Percentiles rank a stretch among this genome's conserved stretches.
Conservation (phyloP, 306 rosid species). For the Fagus sylvatica region DNA sequence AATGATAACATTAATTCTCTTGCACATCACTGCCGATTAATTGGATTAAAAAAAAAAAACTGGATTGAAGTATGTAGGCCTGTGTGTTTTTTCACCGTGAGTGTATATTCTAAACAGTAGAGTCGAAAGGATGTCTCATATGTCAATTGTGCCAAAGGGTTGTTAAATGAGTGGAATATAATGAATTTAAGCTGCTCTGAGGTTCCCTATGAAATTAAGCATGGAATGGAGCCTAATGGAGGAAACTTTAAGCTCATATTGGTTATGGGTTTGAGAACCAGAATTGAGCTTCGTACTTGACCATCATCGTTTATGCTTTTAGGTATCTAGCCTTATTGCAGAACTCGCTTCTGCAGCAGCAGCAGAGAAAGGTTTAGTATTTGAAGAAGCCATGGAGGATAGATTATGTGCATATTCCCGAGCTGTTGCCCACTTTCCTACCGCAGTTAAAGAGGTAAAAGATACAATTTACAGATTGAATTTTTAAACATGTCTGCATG, state of each 20-base stretch:
- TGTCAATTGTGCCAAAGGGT: background rate
- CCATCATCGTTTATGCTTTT: constrained; percentile 24
- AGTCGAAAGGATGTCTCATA: no score
- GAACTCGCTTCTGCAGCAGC: constrained; percentile 82
- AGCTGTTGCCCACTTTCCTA: constrained; percentile 89
- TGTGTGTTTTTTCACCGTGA: no score
- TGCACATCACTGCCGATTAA: background rate
- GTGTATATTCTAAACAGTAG: no score
- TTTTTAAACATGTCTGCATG: background rate
- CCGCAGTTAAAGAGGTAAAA: constrained; percentile 94
- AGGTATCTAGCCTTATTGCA: constrained; percentile 76
- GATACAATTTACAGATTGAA: background rate
- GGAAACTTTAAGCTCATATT: background rate
- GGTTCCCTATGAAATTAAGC: constrained; percentile 7
- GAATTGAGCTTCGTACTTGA: constrained; percentile 10
- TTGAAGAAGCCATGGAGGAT: constrained; percentile 75
- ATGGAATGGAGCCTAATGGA: background rate
- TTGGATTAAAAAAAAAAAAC: background rate
- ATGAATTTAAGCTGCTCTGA: constrained; percentile 7
- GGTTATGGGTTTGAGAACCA: background rate
- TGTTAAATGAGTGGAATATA: background rate
- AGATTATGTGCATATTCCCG: constrained; percentile 88
- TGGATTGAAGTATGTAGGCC: no score
- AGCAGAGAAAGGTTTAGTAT: constrained; percentile 63
- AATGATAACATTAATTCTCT: background rate